Base-by-base conservation (phyloP, 768 basidiomycete genomes). In the Trametes gibbosa region DNA sequence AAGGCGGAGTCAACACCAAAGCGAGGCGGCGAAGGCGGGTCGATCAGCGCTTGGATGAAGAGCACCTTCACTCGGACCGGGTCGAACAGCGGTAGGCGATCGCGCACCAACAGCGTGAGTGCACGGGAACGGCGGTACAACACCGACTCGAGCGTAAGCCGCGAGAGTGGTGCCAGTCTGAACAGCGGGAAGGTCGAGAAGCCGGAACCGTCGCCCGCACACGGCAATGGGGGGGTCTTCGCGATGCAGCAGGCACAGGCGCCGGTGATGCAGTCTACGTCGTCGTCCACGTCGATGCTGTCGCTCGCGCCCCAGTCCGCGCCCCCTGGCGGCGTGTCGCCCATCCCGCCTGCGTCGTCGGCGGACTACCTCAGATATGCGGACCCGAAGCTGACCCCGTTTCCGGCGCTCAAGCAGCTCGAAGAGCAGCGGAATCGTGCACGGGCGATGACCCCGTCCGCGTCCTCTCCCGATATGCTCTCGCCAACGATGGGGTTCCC, bases 321-420 rank as follows among this genome's bases (percentile, higher is more conserved):
- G 8, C 71, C 72, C 13, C 81, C 84, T 57, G 77, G 81, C 45
- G 83, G 81, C 37, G 80, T 82, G 12, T 93, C 91, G 8, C 89
- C 90, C n/a, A 83, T 94, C 37, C 92, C 92, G 40, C 81, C 85
- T 17, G 81, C 85, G 12, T 86, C 89, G 25, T 79, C 84, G 14
- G 81, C 82, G 29, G 91, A 92, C 73, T 73, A 86, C 69, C 77
- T 79, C 27, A 90, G 81, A 73, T 95, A 89, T 73, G 84, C 84
- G 62, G 83, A 85, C 64, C 71, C 82, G 32, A 98, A 98, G 70
- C 77, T 97, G 35, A 90, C 89, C 73, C 92, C 95, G 1, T 95
- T 96, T 80, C 92, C 92, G 24, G 92, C 92, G 37, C 87, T 94
- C 72, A 81, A 86, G 67, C 82, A 83, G 65, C 77, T 94, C 37